A percentile compares a stretch with the other conserved stretches of the same genome.
phyloP scores from a whole-genome alignment of 2,329 filamentous ascomycete species.

The Corniculantispora saksenae region DNA sequence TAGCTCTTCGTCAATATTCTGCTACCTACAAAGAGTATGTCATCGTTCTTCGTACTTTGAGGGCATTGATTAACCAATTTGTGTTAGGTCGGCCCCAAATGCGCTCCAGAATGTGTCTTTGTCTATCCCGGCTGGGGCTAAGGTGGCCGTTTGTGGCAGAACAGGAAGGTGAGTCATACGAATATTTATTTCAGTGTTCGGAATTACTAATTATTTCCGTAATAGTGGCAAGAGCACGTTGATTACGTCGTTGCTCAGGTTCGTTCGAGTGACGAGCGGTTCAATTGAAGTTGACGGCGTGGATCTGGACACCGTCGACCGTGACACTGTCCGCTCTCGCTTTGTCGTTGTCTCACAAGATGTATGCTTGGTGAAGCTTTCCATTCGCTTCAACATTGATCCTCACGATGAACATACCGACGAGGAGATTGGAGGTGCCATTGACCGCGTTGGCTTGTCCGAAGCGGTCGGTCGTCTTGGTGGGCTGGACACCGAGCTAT shows the following conservation, averaged over 20 bases:
- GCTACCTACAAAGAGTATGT: not conserved
- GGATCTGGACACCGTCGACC: not conserved
- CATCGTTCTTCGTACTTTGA: not conserved
- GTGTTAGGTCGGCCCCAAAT: not conserved
- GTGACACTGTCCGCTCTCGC: not conserved
- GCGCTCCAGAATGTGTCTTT: slow-evolving; percentile 21
- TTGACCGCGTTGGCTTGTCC: not conserved
- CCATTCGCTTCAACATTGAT: not conserved
- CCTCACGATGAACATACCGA: not conserved
- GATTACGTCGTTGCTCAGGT: not conserved
- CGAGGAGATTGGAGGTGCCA: not conserved
- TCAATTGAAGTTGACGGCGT: not conserved
- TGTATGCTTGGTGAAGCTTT: not conserved
- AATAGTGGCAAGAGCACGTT: not conserved
- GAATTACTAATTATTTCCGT: not conserved
- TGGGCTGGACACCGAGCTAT: not conserved
- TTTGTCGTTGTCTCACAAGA: not conserved
- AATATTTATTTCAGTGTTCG: not conserved
- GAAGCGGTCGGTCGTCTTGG: not conserved
- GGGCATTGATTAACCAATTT: not conserved
- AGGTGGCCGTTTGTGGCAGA: slow-evolving; percentile 8
- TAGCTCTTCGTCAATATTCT: not conserved
- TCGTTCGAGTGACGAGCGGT: not conserved
- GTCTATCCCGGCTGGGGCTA: slow-evolving; percentile 19
- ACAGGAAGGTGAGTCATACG: slow-evolving; percentile 1